A percentile compares a stretch with the other conserved stretches of the same genome.
These are phyloP conservation scores for Vigna trinervia DNA, from an alignment of 306 rosid species.

Conservation along the genomic window DNA sequence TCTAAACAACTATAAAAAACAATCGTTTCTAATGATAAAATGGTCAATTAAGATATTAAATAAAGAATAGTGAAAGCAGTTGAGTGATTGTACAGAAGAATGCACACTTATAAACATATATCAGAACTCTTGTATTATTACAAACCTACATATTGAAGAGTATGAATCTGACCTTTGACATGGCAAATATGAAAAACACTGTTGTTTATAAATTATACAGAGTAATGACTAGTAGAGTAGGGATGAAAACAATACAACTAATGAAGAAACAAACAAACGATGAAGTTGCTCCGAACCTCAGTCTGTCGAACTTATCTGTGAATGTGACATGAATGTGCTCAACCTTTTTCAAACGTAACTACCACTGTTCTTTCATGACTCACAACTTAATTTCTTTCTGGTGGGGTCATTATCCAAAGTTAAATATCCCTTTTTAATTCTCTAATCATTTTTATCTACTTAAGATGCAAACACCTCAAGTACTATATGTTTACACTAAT, in stretches of 20 bases:
- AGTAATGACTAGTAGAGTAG: not conserved
- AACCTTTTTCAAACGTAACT: conserved; percentile 30
- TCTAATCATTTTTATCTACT: not conserved
- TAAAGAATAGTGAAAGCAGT: no score
- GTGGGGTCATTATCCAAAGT: not conserved
- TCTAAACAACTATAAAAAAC: no score
- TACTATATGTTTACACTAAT: not conserved
- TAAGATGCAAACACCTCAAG: not conserved
- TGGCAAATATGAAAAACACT: not conserved
- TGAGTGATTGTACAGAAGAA: no score
- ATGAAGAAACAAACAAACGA: conserved; percentile 13
- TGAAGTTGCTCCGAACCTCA: conserved; percentile 68
- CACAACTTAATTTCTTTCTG: not conserved
- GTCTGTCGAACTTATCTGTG: conserved; percentile 47
- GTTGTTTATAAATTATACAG: not conserved
- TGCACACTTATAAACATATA: no score
- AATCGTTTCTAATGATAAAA: no score
- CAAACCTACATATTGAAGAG: no score
- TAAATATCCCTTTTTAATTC: not conserved
- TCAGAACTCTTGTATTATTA: no score
- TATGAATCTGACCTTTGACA: not conserved
- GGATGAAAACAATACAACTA: not conserved
- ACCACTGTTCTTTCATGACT: not conserved
- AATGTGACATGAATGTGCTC: conserved; percentile 4
- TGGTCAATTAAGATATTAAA: no score